Evolutionary conservation across 768 basidiomycete species (phyloP).

Genomic region (Leccinellum luteum): DNA sequence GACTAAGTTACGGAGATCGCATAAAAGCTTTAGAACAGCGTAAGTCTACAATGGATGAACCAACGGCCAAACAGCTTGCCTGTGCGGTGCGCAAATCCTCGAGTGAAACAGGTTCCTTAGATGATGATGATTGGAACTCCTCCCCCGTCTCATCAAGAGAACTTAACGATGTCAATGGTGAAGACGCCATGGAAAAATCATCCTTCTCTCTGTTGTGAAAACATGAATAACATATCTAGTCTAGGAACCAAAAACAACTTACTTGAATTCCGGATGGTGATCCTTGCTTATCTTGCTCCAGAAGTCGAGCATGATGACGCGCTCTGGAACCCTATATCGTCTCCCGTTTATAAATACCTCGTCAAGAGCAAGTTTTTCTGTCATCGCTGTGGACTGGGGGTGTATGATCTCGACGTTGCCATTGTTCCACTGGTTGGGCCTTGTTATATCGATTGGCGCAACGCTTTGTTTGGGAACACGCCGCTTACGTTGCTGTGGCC

Average conservation of each 20-base stretch:
- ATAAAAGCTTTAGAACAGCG: slow-evolving; percentile 35
- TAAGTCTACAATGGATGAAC: slow-evolving; percentile 12
- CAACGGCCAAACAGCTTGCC: slow-evolving; percentile 34
- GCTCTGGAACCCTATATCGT: slow-evolving; percentile 90
- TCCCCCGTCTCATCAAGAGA: slow-evolving; percentile 61
- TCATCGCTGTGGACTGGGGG: slow-evolving; percentile 48
- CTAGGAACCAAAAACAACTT: slow-evolving; percentile 18
- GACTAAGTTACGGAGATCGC: slow-evolving; percentile 32
- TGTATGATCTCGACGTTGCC: slow-evolving; percentile 89
- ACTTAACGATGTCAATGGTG: slow-evolving; percentile 71
- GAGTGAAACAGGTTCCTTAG: slow-evolving; percentile 28
- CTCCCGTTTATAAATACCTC: slow-evolving; percentile 87
- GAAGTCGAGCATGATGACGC: slow-evolving; percentile 89
- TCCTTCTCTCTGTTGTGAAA: slow-evolving; percentile 18
- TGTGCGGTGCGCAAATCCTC: slow-evolving; percentile 62
- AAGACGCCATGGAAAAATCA: slow-evolving; percentile 55
- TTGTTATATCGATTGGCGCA: slow-evolving; percentile 70
- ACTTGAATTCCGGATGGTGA: slow-evolving; percentile 41
- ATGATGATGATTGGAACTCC: slow-evolving; percentile 23
- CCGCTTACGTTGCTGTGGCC: slow-evolving; percentile 66
- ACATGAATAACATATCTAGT: not conserved
- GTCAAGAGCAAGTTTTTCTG: slow-evolving; percentile 59
- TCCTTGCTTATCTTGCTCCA: slow-evolving; percentile 77
- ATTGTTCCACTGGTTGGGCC: slow-evolving; percentile 76
- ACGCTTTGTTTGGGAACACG: slow-evolving; percentile 74